Percentiles rank a stretch among this genome's conserved stretches.
Conservation (phyloP, 179 eudicot species). For the Dionaea muscipula region DNA sequence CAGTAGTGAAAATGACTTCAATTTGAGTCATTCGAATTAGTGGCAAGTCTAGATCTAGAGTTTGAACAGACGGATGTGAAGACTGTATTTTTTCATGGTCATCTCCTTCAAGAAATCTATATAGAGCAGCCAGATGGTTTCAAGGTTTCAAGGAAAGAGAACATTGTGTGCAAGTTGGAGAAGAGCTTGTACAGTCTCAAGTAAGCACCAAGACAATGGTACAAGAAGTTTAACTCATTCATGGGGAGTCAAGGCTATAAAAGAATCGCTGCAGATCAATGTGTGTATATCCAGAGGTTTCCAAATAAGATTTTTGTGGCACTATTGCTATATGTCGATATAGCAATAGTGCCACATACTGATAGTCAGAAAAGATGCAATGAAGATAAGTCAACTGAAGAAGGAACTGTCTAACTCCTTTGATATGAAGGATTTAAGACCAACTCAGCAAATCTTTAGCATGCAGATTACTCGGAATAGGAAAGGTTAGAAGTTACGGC, state of each 20-base stretch:
- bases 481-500: not conserved
- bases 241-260: not conserved
- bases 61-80: not conserved
- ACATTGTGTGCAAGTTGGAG: not conserved
- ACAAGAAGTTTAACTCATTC: not conserved
- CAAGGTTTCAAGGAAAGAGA: not conserved
- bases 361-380: not conserved
- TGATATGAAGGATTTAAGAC: slow-evolving; percentile 1
- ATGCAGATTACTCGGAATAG: not conserved
- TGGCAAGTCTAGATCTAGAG: not conserved
- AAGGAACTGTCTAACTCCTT: not conserved
- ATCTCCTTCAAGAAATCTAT: not conserved
- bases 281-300: not conserved
- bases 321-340: not conserved
- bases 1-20: not conserved
- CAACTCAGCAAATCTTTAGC: not conserved
- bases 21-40: not conserved
- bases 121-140: not conserved
- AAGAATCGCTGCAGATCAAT: not conserved
- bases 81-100: not conserved
- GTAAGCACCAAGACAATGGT: not conserved
- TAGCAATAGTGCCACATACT: too few relatives aligned
- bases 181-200: slow-evolving; percentile 1
- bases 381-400: not conserved
- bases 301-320: not conserved